Percentiles rank a stretch among this genome's conserved stretches.
Evolutionary conservation across 1,284 basidiomycete species (phyloP).

Genomic region (Anthracocystis setariae): DNA sequence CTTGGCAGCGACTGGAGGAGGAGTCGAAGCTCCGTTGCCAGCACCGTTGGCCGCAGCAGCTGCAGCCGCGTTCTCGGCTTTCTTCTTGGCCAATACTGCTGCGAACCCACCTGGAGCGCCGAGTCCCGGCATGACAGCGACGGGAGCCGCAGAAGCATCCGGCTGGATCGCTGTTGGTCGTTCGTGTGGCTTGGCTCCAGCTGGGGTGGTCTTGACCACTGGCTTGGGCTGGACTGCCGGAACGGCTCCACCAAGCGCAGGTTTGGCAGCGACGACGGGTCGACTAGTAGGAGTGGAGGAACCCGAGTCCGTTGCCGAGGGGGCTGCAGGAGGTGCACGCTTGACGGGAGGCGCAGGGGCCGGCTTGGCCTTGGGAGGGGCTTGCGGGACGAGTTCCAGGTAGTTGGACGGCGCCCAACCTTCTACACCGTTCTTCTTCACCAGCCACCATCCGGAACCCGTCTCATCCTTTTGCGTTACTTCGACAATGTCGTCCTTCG

Average conservation of each 20-base stretch:
- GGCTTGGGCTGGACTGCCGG: constrained; percentile 70
- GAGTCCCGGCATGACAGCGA: constrained; percentile 69
- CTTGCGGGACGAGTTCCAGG: constrained; percentile 75
- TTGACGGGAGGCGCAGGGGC: constrained; percentile 55
- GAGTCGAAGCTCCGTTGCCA: constrained; percentile 17
- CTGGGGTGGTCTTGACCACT: constrained; percentile 54
- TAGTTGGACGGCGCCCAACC: constrained; percentile 97
- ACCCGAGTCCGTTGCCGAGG: constrained; percentile 55
- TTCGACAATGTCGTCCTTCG: constrained; percentile 91
- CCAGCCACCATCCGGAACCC: constrained; percentile 83
- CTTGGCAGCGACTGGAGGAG: constrained; percentile 25
- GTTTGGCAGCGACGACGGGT: constrained; percentile 45
- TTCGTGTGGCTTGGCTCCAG: constrained; percentile 69
- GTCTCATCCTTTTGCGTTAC: constrained; percentile 85
- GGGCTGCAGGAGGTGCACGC: constrained; percentile 68
- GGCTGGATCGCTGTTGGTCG: constrained; percentile 49
- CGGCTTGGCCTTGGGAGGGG: constrained; percentile 72
- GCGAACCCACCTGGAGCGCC: constrained; percentile 68
- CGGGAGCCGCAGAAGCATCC: constrained; percentile 67
- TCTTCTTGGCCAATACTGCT: constrained; percentile 69
- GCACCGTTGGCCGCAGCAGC: constrained; percentile 37
- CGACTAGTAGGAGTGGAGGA: constrained; percentile 32
- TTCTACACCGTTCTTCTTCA: constrained; percentile 83
- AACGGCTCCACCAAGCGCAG: constrained; percentile 70
- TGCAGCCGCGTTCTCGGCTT: constrained; percentile 59